Evolutionary conservation across 2,329 filamentous ascomycete genomes (phyloP).

Genomic region (Piedraia hortae): DNA sequence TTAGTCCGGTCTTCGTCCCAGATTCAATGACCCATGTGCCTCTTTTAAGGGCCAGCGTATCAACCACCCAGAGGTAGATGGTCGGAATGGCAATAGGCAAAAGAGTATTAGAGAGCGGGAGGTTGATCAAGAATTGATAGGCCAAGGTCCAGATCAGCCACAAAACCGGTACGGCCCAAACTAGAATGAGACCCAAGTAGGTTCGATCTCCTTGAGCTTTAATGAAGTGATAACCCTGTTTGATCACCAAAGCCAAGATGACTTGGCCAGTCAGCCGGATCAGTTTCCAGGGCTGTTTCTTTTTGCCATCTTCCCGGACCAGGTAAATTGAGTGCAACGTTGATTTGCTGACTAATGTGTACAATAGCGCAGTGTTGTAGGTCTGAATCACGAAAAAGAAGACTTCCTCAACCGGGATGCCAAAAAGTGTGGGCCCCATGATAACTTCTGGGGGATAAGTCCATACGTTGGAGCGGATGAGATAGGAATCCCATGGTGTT

Average conservation of each 20-base stretch:
- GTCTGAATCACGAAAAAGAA: constrained; percentile 60
- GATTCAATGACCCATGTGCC: constrained; percentile 46
- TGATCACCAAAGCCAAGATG: constrained; percentile 18
- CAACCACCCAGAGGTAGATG: constrained; percentile 43
- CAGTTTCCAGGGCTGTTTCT: constrained; percentile 12
- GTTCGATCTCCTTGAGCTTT: constrained; percentile 24
- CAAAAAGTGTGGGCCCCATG: constrained; percentile 31
- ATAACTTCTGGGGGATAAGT: constrained; percentile 40
- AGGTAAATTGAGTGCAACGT: constrained; percentile 28
- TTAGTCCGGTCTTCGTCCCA: constrained; percentile 36
- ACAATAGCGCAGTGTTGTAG: constrained; percentile 41
- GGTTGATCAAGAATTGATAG: constrained; percentile 32
- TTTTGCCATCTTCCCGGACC: constrained; percentile 13
- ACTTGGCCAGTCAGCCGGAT: constrained; percentile 24
- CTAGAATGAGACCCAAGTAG: constrained; percentile 41
- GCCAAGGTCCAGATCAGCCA: constrained; percentile 35
- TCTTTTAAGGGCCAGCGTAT: constrained; percentile 35
- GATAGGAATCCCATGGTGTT: constrained; percentile 50
- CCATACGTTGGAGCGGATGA: constrained; percentile 41
- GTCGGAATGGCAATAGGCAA: constrained; percentile 36
- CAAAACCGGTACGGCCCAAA: constrained; percentile 40
- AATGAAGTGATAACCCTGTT: constrained; percentile 20
- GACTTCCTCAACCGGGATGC: constrained; percentile 43
- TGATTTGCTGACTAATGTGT: constrained; percentile 37
- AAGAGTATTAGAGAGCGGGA: constrained; percentile 30